These are phyloP conservation scores for Limnomonas spitsbergensis DNA, from an alignment of 139 green algal genomes.

Conservation along the genomic window DNA sequence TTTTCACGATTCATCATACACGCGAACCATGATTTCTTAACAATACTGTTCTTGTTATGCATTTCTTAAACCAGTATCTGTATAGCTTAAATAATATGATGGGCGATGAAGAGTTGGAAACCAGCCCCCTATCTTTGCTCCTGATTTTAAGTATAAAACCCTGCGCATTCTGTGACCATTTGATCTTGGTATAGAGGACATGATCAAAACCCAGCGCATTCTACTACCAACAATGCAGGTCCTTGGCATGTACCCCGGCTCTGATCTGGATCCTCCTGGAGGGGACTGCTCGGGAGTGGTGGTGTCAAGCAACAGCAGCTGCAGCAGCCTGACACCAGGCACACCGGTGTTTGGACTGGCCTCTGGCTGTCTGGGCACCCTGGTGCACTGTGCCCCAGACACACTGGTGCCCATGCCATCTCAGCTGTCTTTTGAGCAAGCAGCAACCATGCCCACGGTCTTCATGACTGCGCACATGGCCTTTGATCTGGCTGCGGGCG, in stretches of 20 bases:
- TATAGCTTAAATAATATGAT: no score
- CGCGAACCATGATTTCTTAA: no score
- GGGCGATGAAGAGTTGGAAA: no score
- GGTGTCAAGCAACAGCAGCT: neutral
- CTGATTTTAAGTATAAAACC: no score
- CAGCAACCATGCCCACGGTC: constrained; percentile 71
- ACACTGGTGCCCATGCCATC: constrained; percentile 65
- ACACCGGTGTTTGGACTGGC: constrained; percentile 77
- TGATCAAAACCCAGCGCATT: no score
- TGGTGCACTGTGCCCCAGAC: constrained; percentile 44
- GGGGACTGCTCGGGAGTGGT: constrained; percentile 72
- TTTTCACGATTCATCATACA: no score
- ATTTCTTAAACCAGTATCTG: no score
- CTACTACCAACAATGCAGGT: no score
- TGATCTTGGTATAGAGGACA: no score
- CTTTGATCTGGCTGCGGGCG: constrained; percentile 37
- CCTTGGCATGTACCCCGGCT: constrained; percentile 81
- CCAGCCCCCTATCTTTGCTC: no score
- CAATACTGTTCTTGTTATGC: no score
- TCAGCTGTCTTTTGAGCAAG: constrained; percentile 64
- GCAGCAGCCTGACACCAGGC: constrained; percentile 32
- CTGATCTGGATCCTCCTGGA: constrained; percentile 65
- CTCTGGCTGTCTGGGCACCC: constrained; percentile 63
- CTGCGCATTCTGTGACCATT: no score
- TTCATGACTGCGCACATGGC: constrained; percentile 75